These are phyloP conservation scores for Penicillium sp. DNA, from an alignment of 2,329 filamentous ascomycete species.

Conservation along the genomic window DNA sequence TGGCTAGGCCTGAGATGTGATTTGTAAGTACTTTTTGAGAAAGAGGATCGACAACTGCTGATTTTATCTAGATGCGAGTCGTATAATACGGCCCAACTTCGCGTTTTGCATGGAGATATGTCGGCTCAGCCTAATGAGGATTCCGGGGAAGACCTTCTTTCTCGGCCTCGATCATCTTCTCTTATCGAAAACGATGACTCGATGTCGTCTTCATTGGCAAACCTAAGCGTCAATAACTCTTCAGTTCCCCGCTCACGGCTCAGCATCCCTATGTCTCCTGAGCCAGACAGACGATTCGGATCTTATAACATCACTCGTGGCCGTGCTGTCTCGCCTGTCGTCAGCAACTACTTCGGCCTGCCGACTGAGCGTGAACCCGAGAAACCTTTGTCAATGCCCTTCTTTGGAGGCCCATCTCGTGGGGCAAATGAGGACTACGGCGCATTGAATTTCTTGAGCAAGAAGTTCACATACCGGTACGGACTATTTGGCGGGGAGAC, in stretches of 20 bases:
- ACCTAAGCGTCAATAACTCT: conserved; percentile 32
- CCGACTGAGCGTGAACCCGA: conserved; percentile 35
- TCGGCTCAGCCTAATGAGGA: conserved; percentile 27
- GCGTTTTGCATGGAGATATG: conserved; percentile 37
- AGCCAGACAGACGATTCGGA: conserved; percentile 26
- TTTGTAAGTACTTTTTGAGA: conserved; percentile 39
- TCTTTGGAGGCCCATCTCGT: conserved; percentile 25
- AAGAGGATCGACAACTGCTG: conserved; percentile 4
- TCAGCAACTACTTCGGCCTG: conserved; percentile 48
- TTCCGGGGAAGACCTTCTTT: conserved; percentile 15
- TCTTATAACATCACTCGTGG: conserved; percentile 40
- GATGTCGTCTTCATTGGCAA: conserved; percentile 21
- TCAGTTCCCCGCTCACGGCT: conserved; percentile 27
- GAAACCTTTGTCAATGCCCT: conserved; percentile 31
- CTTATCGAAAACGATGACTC: conserved; percentile 27
- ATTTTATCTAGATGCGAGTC: conserved; percentile 43
- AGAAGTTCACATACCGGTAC: conserved; percentile 44
- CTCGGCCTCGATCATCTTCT: conserved; percentile 30
- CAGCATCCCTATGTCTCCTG: conserved; percentile 20
- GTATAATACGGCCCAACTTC: conserved; percentile 48
- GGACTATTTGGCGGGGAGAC: conserved; percentile 34
- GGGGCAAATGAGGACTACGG: conserved; percentile 47
- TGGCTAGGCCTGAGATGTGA: conserved; percentile 92
- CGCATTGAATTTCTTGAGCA: conserved; percentile 56
- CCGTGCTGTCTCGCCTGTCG: conserved; percentile 43